Evolutionary conservation across 805 yeast species (phyloP).

Genomic region (Brettanomyces nanus): DNA sequence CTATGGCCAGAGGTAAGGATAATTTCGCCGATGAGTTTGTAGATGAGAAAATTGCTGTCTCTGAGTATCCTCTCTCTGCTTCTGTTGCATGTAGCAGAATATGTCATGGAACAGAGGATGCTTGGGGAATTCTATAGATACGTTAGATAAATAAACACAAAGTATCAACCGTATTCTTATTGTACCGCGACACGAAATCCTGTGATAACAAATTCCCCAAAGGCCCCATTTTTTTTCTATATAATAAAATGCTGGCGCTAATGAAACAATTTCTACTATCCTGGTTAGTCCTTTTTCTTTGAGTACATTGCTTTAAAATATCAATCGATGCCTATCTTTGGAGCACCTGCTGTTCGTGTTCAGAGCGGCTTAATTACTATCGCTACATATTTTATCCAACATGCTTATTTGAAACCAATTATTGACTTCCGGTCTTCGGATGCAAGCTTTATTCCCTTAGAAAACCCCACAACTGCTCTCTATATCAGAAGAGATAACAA

Average conservation of each 20-base stretch:
- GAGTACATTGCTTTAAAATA: no score
- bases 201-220: no score
- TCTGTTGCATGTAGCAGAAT: slow-evolving; percentile 97
- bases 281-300: no score
- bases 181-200: no score
- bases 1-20: slow-evolving; percentile 98
- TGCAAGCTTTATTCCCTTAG: slow-evolving; percentile 34
- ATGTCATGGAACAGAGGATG: slow-evolving; percentile 98
- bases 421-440: slow-evolving; percentile 32
- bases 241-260: no score
- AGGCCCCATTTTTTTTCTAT: no score
- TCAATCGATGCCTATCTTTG: slow-evolving; percentile 34
- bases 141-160: no score
- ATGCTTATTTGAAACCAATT: slow-evolving; percentile 30
- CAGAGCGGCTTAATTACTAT: slow-evolving; percentile 32
- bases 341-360: slow-evolving; percentile 39
- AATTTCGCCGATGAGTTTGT: slow-evolving; percentile 95
- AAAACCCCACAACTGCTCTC: slow-evolving; percentile 31
- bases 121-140: slow-evolving; percentile 68
- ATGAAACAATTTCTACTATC: no score
- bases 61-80: slow-evolving; percentile 92
- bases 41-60: slow-evolving; percentile 92
- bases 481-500: slow-evolving; percentile 43
- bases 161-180: no score
- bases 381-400: slow-evolving; percentile 35